Conservation (phyloP, 305 asterid genomes). For the Andrographis paniculata region DNA sequence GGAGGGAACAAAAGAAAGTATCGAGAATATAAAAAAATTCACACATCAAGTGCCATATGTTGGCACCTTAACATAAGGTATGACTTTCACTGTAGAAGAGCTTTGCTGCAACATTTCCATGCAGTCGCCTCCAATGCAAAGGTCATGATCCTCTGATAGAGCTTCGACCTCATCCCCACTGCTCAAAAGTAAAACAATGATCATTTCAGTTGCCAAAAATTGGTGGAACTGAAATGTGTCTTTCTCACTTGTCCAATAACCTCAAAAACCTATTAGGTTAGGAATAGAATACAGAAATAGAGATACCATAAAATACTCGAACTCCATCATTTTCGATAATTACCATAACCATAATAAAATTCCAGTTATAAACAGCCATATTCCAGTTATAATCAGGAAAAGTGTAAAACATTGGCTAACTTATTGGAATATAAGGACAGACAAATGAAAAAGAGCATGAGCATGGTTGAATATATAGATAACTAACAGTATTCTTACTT, state of each 20-base stretch:
- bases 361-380: background rate
- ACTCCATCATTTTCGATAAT: no score
- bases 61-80: slow-evolving; percentile 85
- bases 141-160: slow-evolving; percentile 74
- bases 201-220: no score
- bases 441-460: slow-evolving; percentile 3
- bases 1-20: slow-evolving; percentile 6
- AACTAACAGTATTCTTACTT: slow-evolving; percentile 28
- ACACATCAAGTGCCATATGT: slow-evolving; percentile 1
- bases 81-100: slow-evolving; percentile 68
- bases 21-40: slow-evolving; percentile 7
- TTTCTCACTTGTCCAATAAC: no score
- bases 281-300: no score
- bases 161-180: slow-evolving; percentile 78
- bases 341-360: background rate
- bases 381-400: background rate
- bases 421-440: no score
- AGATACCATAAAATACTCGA: no score
- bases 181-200: slow-evolving; percentile 3
- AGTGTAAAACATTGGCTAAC: no score
- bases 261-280: background rate
- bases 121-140: slow-evolving; percentile 95
- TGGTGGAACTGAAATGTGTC: no score
- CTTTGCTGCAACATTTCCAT: slow-evolving; percentile 90
- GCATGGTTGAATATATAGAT: slow-evolving; percentile 2